Evolutionary conservation across 1,284 basidiomycete species (phyloP), one percentile per base, ranked within the genome.

Genomic region (Retiboletus flavoniger): DNA sequence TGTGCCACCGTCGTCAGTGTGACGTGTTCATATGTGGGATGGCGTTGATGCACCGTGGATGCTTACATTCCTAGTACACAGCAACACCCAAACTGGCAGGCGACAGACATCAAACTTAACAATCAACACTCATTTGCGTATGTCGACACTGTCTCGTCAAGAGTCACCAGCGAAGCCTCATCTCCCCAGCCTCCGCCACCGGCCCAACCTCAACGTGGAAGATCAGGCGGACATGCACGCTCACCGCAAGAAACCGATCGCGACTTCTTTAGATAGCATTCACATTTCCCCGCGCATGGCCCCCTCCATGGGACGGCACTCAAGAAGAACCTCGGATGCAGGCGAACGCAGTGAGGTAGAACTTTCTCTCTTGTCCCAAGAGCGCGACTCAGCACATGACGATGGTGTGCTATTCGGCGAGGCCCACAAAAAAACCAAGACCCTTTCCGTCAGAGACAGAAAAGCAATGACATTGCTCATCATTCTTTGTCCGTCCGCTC

Each of bases 401-500:
- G 65, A 71, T 47, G 74, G 73, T 29, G 70, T 65, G 34, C 51
- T 51, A 9, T 57, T 58, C 24, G 50, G 34, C 34, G 59, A 68
- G 16, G 62, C 52, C 24, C 69, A 69, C 34, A 65, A 65, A 50
- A 64, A 69, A 59, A 55, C 63, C 36, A 87, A 82, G 67, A 66
- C 80, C 31, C 77, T 92, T 63, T 85, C 88, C 34, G 61, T 74
- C 32, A 85, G 84, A 68, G 95, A 98, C 74, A 90, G 89, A 75
- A 80, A 83, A 61, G 93, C 90, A 34, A 93, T 99, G 80, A 82
- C 82, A 8, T 74, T 99, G 53, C 78, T 99, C 40, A 89, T 95
- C 69, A 76, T 95, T 59, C 79, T 99, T 50, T 99, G 94, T 96
- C 65, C 76, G 93, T 78, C 24, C 34, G 24, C 17, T 42, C 50